Evolutionary conservation across 2,329 filamentous ascomycete species (phyloP), one percentile per base, ranked within the genome.

Genomic region (Colletotrichum acutatum): DNA sequence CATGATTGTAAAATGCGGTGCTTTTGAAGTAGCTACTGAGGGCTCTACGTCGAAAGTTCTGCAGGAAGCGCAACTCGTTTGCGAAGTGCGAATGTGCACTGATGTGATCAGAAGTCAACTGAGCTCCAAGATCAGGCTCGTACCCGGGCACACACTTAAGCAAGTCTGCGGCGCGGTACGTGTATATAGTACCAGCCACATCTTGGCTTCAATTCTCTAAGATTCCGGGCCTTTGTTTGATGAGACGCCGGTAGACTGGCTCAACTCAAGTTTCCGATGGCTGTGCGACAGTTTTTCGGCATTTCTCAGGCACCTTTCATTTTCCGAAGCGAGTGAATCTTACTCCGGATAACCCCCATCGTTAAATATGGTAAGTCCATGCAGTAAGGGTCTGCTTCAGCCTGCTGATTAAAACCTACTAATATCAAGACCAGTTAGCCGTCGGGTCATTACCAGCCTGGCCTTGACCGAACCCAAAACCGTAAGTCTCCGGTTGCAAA

Each of bases 401-500:
- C 5, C 32, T 34, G 32, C 42, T 49, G 49, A 3, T 22, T 7
- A 7, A 5, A 49, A 12, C 4, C 14, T 19, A 2, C 26, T 7
- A 12, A 9, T 4, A 11, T 72, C 46, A 68, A 4, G 58, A 64
- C 70, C 66, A 69, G 26, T 72, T 72, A 4, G 70, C 70, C 5
- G 70, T 72, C 14, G 70, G 70, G 30, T 69, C 70, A 14, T 69
- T 72, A 4, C 70, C 70, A 28, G 70, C 70, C 16, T 68, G 66
- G 7, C 69, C 72, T 56, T 68, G 69, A 4, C 57, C 73, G 24
- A 75, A 72, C 28, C 71, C 62, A 24, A 75, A 71, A 12, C 73
- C 73, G 56, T 75, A 74, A 3, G 73, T 74, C 49, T 73, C 62
- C 12, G 73, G 73, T 46, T 66, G 71, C 30, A 75, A 63, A 22